Conservation (phyloP, 371 early-diverging fungal genomes). For the Vairimorpha apis region DNA sequence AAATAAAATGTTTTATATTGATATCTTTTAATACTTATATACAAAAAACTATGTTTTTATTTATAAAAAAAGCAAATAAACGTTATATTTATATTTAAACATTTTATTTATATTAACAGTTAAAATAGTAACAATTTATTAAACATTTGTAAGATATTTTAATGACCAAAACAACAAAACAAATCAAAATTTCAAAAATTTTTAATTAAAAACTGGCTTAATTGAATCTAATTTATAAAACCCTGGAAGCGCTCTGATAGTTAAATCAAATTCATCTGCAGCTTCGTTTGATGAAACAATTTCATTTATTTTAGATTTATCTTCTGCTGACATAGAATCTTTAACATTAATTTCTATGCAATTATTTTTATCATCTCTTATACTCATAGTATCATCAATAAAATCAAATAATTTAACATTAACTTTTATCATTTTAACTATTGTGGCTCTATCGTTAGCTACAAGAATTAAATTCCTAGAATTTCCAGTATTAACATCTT, state of each 20-base stretch:
- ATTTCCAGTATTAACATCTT: slow-evolving; percentile 17
- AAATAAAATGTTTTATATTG: too few species aligned
- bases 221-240: not conserved
- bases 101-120: too few species aligned
- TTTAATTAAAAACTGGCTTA: not conserved
- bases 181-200: too few species aligned
- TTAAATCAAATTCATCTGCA: slow-evolving; percentile 8
- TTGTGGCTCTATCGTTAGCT: not conserved
- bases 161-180: too few species aligned
- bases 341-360: not conserved
- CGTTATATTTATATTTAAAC: too few species aligned
- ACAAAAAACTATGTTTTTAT: too few species aligned
- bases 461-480: not conserved
- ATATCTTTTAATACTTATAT: too few species aligned
- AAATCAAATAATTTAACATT: not conserved
- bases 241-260: not conserved
- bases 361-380: slow-evolving; percentile 4
- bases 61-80: too few species aligned
- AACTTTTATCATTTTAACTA: slow-evolving; percentile 1
- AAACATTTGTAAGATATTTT: too few species aligned
- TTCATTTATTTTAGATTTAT: not conserved
- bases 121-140: too few species aligned
- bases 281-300: not conserved
- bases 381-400: not conserved
- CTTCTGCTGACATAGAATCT: not conserved